These are phyloP conservation scores for Flaveria linearis DNA, from an alignment of 129 eudicot genomes.

Conservation along the genomic window DNA sequence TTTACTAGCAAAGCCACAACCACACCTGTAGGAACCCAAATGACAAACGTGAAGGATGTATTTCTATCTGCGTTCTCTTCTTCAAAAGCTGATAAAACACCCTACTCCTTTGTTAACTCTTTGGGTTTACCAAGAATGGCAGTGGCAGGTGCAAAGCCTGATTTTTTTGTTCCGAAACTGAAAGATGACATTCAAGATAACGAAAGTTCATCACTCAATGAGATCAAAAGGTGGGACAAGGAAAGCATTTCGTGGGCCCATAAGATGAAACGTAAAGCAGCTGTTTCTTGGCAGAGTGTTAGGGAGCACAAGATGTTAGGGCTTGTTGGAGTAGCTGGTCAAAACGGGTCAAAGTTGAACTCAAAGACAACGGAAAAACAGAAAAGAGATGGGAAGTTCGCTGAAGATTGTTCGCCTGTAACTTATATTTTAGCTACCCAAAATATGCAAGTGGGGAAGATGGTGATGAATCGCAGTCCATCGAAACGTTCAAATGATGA, in stretches of 20 bases:
- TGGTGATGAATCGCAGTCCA: constrained; percentile 59
- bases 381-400: constrained; percentile 26
- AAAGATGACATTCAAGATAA: constrained; percentile 28
- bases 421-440: constrained; percentile 58
- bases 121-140: constrained; percentile 57
- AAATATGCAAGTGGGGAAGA: constrained; percentile 44
- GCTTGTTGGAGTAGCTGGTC: constrained; percentile 22
- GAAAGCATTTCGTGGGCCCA: constrained; percentile 48
- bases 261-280: constrained; percentile 57
- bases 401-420: constrained; percentile 45
- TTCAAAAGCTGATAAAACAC: constrained; percentile 20
- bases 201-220: constrained; percentile 34
- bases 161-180: constrained; percentile 41
- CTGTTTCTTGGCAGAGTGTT: constrained; percentile 41
- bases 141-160: constrained; percentile 61
- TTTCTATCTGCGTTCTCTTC: constrained; percentile 44
- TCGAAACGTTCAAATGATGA: constrained; percentile 29
- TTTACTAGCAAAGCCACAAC: constrained; percentile 21
- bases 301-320: constrained; percentile 27
- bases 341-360: constrained; percentile 25
- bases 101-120: constrained; percentile 28
- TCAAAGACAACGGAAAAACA: constrained; percentile 24
- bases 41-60: constrained; percentile 40
- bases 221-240: constrained; percentile 46
- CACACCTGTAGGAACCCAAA: constrained; percentile 20